These are phyloP conservation scores for Paecilomyces fulvus DNA, from an alignment of 2,329 filamentous ascomycete species.

Conservation along the genomic window DNA sequence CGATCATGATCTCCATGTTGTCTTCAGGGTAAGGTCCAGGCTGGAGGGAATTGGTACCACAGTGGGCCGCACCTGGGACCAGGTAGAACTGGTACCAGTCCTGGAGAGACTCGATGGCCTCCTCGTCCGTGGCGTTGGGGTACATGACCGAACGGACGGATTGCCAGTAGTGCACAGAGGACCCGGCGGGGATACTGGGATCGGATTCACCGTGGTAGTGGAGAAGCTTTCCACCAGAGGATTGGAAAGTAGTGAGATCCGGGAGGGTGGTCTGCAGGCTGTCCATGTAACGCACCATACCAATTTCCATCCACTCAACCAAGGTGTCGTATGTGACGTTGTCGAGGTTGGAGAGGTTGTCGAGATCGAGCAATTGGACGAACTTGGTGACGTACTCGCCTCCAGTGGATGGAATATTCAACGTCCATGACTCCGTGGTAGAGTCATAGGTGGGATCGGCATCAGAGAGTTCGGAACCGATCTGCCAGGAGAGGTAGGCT, in stretches of 20 bases:
- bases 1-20: slow-evolving; percentile 40
- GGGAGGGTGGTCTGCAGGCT: slow-evolving; percentile 47
- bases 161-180: slow-evolving; percentile 49
- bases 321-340: slow-evolving; percentile 50
- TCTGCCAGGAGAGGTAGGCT: slow-evolving; percentile 32
- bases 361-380: slow-evolving; percentile 29
- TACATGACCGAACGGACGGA: slow-evolving; percentile 47
- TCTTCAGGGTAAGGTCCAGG: slow-evolving; percentile 39
- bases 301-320: slow-evolving; percentile 46
- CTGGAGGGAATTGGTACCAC: slow-evolving; percentile 38
- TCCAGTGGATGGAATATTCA: slow-evolving; percentile 24
- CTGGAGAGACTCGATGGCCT: slow-evolving; percentile 34
- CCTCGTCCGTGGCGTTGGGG: slow-evolving; percentile 29
- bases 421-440: slow-evolving; percentile 21
- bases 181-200: slow-evolving; percentile 43
- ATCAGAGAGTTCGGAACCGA: slow-evolving; percentile 23
- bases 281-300: slow-evolving; percentile 42
- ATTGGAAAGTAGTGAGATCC: slow-evolving; percentile 44
- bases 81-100: slow-evolving; percentile 51
- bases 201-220: slow-evolving; percentile 54
- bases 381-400: slow-evolving; percentile 21
- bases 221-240: slow-evolving; percentile 47
- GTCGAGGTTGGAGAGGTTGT: slow-evolving; percentile 35
- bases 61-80: slow-evolving; percentile 47
- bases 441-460: slow-evolving; percentile 27